Conservation (phyloP, 2,329 filamentous ascomycete genomes). For the Metarhizium humberi region DNA sequence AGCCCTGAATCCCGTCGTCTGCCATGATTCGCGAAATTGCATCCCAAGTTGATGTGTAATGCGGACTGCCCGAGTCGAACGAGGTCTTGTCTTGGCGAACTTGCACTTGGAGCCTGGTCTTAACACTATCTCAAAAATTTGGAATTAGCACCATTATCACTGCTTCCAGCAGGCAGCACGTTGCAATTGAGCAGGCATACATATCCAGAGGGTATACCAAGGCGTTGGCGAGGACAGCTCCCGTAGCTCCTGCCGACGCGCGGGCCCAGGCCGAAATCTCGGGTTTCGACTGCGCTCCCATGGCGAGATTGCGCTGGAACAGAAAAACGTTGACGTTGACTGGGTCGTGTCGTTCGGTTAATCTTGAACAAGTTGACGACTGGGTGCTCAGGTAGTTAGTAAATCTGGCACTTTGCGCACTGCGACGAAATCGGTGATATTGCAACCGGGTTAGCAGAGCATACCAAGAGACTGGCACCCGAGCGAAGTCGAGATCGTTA, state of each 20-base stretch:
- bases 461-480: not conserved
- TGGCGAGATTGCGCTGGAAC: constrained; percentile 13
- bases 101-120: constrained; percentile 93
- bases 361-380: not conserved
- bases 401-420: not conserved
- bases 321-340: not conserved
- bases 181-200: constrained; percentile 41
- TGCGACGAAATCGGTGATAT: not conserved
- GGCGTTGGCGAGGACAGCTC: constrained; percentile 89
- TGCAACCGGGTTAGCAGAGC: too few species aligned
- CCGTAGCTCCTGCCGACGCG: constrained; percentile 84
- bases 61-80: constrained; percentile 41
- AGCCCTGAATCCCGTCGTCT: constrained; percentile 68
- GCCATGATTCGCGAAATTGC: constrained; percentile 77
- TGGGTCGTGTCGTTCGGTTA: not conserved
- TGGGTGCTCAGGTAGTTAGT: not conserved
- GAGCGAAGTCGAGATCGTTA: too few species aligned
- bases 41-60: constrained; percentile 83
- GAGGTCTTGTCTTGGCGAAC: constrained; percentile 50
- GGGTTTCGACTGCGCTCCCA: constrained; percentile 54
- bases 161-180: not conserved
- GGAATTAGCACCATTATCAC: not conserved
- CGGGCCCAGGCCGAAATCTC: constrained; percentile 84
- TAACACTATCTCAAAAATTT: constrained; percentile 53
- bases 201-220: constrained; percentile 95